Conservation (phyloP, 1,284 basidiomycete species). For the Moniliophthora roreri region DNA sequence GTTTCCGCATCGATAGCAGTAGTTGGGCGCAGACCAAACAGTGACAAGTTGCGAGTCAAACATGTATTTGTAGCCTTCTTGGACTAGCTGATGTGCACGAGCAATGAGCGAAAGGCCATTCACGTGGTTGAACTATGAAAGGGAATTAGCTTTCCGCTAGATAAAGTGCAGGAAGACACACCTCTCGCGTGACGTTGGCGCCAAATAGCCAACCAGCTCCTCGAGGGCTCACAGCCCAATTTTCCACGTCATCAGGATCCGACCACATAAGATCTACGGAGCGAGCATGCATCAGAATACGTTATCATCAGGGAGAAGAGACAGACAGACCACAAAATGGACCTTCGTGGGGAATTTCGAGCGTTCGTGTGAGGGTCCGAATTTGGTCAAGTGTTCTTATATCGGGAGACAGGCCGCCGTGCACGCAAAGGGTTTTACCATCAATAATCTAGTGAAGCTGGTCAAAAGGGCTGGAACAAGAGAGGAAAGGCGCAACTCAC, state of each 20-base stretch:
- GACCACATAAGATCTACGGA: slow-evolving; percentile 92
- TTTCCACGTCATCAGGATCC: slow-evolving; percentile 94
- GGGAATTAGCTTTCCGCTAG: neutral
- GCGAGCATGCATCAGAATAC: neutral
- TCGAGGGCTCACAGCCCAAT: slow-evolving; percentile 93
- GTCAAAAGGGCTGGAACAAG: neutral
- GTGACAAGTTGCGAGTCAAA: slow-evolving; percentile 94
- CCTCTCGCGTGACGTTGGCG: slow-evolving; percentile 82
- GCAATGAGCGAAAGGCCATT: slow-evolving; percentile 86
- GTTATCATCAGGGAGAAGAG: neutral
- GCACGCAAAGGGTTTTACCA: slow-evolving; percentile 87
- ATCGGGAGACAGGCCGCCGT: slow-evolving; percentile 91
- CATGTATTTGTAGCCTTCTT: slow-evolving; percentile 98
- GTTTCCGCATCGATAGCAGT: slow-evolving; percentile 84
- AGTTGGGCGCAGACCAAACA: slow-evolving; percentile 98
- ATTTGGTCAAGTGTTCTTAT: slow-evolving; percentile 93
- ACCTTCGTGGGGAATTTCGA: slow-evolving; percentile 97
- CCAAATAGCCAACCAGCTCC: slow-evolving; percentile 98
- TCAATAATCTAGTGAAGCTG: slow-evolving; percentile 77
- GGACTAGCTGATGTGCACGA: slow-evolving; percentile 92
- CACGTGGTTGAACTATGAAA: slow-evolving; percentile 83
- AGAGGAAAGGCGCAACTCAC: slow-evolving; percentile 45
- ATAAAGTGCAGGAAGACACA: slow-evolving; percentile 29
- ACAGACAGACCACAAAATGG: slow-evolving; percentile 84
- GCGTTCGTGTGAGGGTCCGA: slow-evolving; percentile 85